Evolutionary conservation across 148 eudicot genomes (phyloP).

Genomic region (Pouteria glomerata): DNA sequence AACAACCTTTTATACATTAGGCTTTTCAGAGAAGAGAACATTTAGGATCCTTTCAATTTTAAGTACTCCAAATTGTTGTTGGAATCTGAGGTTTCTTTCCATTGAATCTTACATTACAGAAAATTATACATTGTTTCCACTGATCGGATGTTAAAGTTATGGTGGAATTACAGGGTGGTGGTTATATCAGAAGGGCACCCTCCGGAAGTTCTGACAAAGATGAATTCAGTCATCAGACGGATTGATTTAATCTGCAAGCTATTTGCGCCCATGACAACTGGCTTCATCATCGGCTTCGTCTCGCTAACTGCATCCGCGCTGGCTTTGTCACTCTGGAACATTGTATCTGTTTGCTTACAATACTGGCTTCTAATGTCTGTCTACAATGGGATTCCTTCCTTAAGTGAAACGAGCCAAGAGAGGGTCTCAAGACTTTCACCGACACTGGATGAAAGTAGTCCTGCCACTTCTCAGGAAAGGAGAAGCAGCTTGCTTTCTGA

Average conservation of each 20-base stretch:
- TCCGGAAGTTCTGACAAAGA: conserved; percentile 41
- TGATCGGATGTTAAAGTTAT: neutral
- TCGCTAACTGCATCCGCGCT: conserved; percentile 72
- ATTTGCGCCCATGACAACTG: conserved; percentile 77
- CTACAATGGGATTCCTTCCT: conserved; percentile 61
- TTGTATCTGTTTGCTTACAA: conserved; percentile 43
- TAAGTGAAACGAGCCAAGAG: conserved; percentile 39
- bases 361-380: conserved; percentile 79
- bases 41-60: neutral
- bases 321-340: conserved; percentile 59
- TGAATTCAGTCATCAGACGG: conserved; percentile 77
- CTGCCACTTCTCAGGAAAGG: conserved; percentile 28
- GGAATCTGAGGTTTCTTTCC: neutral
- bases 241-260: conserved; percentile 78
- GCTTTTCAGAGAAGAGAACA: neutral
- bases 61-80: neutral
- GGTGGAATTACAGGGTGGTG: conserved; percentile 60
- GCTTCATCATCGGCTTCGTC: conserved; percentile 75
- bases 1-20: neutral
- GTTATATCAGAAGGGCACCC: conserved; percentile 80
- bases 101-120: too few species aligned
- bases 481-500: conserved; percentile 15
- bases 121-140: too few species aligned
- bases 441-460: conserved; percentile 28
- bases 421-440: conserved; percentile 21